Conservation (phyloP, 2,329 filamentous ascomycete species). For the Neofusicoccum kwambonambiense region DNA sequence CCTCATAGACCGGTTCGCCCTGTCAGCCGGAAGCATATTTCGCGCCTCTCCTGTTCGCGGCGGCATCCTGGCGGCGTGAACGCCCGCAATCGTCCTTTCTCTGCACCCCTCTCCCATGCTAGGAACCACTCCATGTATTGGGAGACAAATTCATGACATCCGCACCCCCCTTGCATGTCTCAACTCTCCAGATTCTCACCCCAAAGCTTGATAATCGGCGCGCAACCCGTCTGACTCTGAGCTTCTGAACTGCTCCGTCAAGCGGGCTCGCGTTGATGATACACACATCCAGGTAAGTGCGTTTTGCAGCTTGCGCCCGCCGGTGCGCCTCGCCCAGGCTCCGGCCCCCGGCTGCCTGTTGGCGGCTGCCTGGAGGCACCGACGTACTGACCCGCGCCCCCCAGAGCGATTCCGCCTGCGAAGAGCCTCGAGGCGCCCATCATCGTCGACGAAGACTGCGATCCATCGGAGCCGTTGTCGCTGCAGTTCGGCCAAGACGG, state of each 20-base stretch:
- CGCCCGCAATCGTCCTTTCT: constrained; percentile 12
- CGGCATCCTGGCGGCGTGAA: neutral
- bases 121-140: constrained; percentile 15
- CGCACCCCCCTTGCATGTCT: constrained; percentile 18
- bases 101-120: constrained; percentile 11
- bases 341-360: neutral
- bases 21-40: constrained; percentile 6
- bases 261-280: constrained; percentile 17
- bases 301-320: neutral
- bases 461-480: constrained; percentile 25
- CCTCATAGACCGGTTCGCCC: neutral
- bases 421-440: constrained; percentile 31
- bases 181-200: constrained; percentile 9
- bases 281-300: constrained; percentile 16
- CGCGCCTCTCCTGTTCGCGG: constrained; percentile 1
- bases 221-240: constrained; percentile 15
- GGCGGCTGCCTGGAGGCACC: neutral
- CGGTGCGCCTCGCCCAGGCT: neutral
- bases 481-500: constrained; percentile 34
- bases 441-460: constrained; percentile 28
- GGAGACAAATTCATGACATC: constrained; percentile 10
- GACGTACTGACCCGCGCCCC: neutral
- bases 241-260: constrained; percentile 9
- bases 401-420: constrained; percentile 29
- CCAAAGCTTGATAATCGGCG: constrained; percentile 17